These are phyloP conservation scores for Talaromyces verruculosus DNA, from an alignment of 2,329 filamentous ascomycete species.

Conservation along the genomic window DNA sequence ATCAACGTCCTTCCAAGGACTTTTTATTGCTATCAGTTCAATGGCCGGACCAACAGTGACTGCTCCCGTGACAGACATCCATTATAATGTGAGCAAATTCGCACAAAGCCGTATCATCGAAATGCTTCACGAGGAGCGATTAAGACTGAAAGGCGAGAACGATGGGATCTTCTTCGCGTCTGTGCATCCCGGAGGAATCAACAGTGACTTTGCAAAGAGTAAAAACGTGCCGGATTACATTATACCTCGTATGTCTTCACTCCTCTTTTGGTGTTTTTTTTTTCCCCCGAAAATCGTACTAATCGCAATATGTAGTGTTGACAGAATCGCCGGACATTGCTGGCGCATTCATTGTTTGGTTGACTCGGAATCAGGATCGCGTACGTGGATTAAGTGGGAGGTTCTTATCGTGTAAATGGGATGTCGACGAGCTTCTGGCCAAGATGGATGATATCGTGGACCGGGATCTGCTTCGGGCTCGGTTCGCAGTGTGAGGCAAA, in stretches of 20 bases:
- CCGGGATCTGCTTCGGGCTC: constrained; percentile 24
- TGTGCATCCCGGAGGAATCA: constrained; percentile 41
- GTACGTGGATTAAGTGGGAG: constrained; percentile 23
- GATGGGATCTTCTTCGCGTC: constrained; percentile 28
- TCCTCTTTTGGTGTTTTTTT: neutral
- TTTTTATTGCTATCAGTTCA: constrained; percentile 35
- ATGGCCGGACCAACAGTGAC: constrained; percentile 37
- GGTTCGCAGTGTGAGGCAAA: constrained; percentile 17
- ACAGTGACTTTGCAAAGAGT: constrained; percentile 36
- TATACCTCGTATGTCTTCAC: constrained; percentile 18
- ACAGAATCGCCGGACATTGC: constrained; percentile 29
- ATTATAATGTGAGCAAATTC: constrained; percentile 38
- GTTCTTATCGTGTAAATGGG: constrained; percentile 27
- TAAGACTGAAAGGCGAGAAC: constrained; percentile 22
- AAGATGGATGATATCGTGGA: constrained; percentile 25
- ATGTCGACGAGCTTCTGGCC: constrained; percentile 23
- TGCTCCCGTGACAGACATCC: constrained; percentile 39
- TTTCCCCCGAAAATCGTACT: neutral
- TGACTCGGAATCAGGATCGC: constrained; percentile 23
- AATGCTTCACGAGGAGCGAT: constrained; percentile 39
- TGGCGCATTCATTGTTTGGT: constrained; percentile 29
- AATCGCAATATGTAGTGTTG: constrained; percentile 22
- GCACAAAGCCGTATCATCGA: constrained; percentile 42
- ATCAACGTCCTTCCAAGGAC: constrained; percentile 6
- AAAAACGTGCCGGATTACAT: constrained; percentile 30